These are phyloP conservation scores for Phlebiopsis gigantea DNA, from an alignment of 768 basidiomycete genomes.

Conservation along the genomic window DNA sequence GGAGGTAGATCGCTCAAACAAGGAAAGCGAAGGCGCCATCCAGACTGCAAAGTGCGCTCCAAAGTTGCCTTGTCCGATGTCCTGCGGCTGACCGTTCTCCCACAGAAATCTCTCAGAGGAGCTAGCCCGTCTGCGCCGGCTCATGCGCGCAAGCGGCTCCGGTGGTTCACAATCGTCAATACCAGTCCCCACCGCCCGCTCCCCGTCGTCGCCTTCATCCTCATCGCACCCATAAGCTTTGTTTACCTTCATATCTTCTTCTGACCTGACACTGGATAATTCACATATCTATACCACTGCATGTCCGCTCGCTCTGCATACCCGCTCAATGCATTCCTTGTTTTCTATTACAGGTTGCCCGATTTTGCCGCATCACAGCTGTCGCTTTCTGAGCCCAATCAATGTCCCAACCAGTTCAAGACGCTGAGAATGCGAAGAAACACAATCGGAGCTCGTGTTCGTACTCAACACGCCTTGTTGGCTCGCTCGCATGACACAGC, in stretches of 20 bases:
- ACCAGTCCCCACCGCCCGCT: not conserved
- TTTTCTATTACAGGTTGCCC: too few species aligned
- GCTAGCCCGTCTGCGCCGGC: slow-evolving; percentile 60
- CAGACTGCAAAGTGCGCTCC: slow-evolving; percentile 57
- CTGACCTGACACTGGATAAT: not conserved
- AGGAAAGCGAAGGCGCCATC: slow-evolving; percentile 51
- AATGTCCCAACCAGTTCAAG: too few species aligned
- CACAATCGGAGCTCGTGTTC: too few species aligned
- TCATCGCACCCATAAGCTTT: not conserved
- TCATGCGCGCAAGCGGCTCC: slow-evolving; percentile 48
- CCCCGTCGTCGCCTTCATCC: not conserved
- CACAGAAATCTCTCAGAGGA: slow-evolving; percentile 55
- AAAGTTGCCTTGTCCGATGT: not conserved
- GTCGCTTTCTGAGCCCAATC: too few species aligned
- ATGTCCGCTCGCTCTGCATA: not conserved
- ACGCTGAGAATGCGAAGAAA: too few species aligned
- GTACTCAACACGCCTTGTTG: too few species aligned
- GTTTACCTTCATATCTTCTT: not conserved
- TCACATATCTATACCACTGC: slow-evolving; percentile 1
- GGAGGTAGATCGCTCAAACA: slow-evolving; percentile 47
- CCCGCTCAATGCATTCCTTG: not conserved
- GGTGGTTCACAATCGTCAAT: not conserved
- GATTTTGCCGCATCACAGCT: too few species aligned
- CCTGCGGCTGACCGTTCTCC: slow-evolving; percentile 1
- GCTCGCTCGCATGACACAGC: too few species aligned